Percentiles rank a stretch among this genome's conserved stretches.
These are phyloP conservation scores for Avena insularis DNA, from an alignment of 176 grass and related monocot genomes.

Conservation along the genomic window DNA sequence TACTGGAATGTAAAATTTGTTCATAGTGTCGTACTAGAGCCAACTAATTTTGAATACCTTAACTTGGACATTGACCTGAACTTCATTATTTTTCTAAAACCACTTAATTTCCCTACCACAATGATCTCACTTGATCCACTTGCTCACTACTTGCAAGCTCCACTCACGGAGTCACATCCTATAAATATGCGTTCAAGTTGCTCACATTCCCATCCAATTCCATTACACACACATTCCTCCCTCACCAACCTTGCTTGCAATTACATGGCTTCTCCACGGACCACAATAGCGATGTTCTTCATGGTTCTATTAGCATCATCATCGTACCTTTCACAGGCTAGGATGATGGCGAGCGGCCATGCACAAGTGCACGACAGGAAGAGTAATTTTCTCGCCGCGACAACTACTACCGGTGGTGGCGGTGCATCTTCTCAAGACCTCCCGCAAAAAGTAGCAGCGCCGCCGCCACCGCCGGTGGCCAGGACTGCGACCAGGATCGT, in stretches of 20 bases:
- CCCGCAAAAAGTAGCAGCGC: neutral
- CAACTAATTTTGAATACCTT: neutral
- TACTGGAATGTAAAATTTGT: neutral
- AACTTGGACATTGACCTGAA: constrained; percentile 11
- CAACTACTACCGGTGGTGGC: too few species aligned
- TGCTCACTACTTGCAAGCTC: constrained; percentile 21
- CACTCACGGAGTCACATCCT: neutral
- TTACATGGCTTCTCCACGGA: neutral
- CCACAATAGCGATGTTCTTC: neutral
- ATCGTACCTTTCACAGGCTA: constrained; percentile 17
- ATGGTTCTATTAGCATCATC: constrained; percentile 9
- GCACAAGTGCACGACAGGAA: neutral
- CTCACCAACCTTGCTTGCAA: neutral
- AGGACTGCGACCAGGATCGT: neutral
- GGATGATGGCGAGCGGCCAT: constrained; percentile 6
- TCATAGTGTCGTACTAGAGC: neutral
- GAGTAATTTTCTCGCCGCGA: neutral
- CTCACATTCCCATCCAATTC: constrained; percentile 5
- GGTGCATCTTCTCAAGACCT: neutral
- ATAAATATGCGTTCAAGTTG: constrained; percentile 31
- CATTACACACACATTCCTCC: neutral
- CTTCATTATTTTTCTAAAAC: neutral
- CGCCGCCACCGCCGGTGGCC: neutral
- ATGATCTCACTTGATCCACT: constrained; percentile 22
- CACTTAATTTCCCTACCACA: neutral